Percentiles rank a stretch among this genome's conserved stretches.
Evolutionary conservation across 306 rosid genomes (phyloP).

Genomic region (Pachyrhizus erosus): DNA sequence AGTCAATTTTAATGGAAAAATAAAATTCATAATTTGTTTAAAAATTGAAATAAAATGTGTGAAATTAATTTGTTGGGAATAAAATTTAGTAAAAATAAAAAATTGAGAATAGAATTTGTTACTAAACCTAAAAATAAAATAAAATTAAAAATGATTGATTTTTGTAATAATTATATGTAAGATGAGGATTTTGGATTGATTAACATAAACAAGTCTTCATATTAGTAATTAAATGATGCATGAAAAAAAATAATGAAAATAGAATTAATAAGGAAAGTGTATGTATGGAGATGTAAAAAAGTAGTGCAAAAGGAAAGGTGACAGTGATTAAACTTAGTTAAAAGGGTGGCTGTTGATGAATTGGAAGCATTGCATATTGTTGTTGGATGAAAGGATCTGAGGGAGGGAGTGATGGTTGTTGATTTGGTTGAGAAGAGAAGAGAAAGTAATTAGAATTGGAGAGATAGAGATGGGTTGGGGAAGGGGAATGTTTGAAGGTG

Average conservation of each 20-base stretch:
- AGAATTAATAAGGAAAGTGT: not conserved
- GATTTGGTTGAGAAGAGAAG: not conserved
- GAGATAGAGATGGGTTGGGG: conserved; percentile 74
- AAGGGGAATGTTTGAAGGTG: conserved; percentile 71
- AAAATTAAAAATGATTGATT: no score
- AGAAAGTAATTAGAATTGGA: not conserved
- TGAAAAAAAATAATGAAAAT: not conserved
- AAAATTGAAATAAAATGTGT: no score
- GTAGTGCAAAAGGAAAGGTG: not conserved
- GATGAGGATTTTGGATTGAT: no score
- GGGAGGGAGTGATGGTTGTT: not conserved
- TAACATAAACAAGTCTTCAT: no score
- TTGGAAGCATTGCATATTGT: not conserved
- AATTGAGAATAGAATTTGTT: no score
- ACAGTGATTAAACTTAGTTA: not conserved
- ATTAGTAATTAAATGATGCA: no score
- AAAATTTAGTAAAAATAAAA: no score
- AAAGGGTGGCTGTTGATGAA: not conserved
- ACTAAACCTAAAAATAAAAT: no score
- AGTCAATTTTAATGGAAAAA: no score
- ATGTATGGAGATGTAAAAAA: not conserved
- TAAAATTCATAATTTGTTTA: no score
- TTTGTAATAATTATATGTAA: no score
- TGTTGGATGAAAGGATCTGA: not conserved
- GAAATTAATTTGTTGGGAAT: no score